phyloP scores from a whole-genome alignment of 139 green algal species.

The Micractinium conductrix region DNA sequence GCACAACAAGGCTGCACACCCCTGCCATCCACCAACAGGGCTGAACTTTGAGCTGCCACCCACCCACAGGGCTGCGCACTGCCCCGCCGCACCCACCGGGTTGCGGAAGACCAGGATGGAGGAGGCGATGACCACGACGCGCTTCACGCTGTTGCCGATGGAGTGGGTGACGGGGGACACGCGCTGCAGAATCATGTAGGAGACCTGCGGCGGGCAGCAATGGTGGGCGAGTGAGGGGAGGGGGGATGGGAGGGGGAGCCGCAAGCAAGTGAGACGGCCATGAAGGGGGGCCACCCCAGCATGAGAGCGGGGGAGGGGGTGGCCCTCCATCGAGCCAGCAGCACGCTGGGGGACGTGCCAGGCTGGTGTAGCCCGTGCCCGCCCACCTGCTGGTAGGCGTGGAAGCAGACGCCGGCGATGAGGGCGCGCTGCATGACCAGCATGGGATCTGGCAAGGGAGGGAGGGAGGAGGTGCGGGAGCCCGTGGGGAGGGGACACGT shows the following conservation, averaged over 20 bases:
- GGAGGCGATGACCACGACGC: constrained; percentile 95
- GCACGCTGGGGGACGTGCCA: no score
- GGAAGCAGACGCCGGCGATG: constrained; percentile 91
- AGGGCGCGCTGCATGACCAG: constrained; percentile 50
- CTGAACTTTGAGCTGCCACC: no score
- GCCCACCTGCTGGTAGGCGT: constrained; percentile 91
- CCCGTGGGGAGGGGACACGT: neutral
- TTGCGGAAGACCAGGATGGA: constrained; percentile 94
- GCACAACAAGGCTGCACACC: no score
- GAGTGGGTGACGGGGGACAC: constrained; percentile 98
- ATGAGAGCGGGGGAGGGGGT: neutral
- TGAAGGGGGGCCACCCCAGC: no score
- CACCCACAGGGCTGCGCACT: neutral
- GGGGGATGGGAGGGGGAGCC: neutral
- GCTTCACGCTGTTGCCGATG: constrained; percentile 99
- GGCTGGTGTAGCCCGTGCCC: no score
- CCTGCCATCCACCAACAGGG: no score
- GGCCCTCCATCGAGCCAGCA: no score
- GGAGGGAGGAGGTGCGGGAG: neutral
- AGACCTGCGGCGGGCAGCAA: constrained; percentile 55
- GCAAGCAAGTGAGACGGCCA: neutral
- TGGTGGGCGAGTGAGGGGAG: neutral
- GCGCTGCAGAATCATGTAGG: constrained; percentile 89
- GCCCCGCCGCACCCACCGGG: constrained; percentile 62
- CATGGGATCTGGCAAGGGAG: constrained; percentile 41